Evolutionary conservation across 208 protist genomes (phyloP).

Genomic region (Trypanosomatidae sp.): DNA sequence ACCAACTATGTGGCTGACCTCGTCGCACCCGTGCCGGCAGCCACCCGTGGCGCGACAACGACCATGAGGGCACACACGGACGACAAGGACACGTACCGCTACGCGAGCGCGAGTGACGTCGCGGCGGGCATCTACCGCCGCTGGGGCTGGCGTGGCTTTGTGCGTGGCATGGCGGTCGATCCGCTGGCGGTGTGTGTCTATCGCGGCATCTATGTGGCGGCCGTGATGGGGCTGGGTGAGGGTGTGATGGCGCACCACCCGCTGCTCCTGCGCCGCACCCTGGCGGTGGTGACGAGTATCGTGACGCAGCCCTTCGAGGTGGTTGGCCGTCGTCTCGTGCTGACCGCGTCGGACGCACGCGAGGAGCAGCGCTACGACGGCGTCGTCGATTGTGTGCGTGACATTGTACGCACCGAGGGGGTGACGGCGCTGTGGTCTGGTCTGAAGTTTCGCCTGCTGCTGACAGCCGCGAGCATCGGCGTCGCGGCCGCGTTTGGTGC

Average conservation of each 20-base stretch:
- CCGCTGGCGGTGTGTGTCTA: constrained; percentile 50
- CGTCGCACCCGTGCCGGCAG: constrained; percentile 15
- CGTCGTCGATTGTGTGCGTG: constrained; percentile 45
- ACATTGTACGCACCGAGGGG: constrained; percentile 60
- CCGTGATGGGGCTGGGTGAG: constrained; percentile 15
- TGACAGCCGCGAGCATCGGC: constrained; percentile 13
- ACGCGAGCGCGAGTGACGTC: constrained; percentile 32
- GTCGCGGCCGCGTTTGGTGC: constrained; percentile 9
- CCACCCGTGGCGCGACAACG: too few species aligned
- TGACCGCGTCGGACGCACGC: constrained; percentile 52
- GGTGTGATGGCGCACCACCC: constrained; percentile 26
- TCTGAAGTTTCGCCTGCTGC: constrained; percentile 20
- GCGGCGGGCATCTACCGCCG: constrained; percentile 26
- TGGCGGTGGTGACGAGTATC: constrained; percentile 44
- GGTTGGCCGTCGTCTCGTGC: constrained; percentile 46
- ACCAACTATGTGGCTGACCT: constrained; percentile 78
- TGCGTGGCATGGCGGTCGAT: constrained; percentile 37
- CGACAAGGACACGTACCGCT: constrained; percentile 28
- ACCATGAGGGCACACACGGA: not conserved
- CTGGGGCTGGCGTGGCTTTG: constrained; percentile 60
- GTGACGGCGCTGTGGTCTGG: constrained; percentile 61
- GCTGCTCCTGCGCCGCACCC: constrained; percentile 24
- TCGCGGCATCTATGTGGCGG: constrained; percentile 34
- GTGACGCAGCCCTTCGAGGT: constrained; percentile 74
- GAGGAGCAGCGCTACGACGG: constrained; percentile 22